phyloP scores from a whole-genome alignment of 768 basidiomycete species.

The Termitomyces sp. region DNA sequence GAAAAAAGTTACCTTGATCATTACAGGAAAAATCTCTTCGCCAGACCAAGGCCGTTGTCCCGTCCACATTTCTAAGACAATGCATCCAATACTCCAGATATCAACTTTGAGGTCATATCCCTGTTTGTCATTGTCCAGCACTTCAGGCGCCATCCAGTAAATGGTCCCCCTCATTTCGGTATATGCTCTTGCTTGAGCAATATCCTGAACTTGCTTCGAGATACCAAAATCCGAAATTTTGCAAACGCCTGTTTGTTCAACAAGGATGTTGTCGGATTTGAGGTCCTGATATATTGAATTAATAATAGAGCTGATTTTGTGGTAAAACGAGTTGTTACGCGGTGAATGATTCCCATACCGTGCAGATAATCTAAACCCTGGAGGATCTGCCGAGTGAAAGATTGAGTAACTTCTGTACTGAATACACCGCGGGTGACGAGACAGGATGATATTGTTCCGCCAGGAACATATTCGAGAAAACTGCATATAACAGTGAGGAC shows the following conservation, averaged over 20 bases:
- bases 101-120: constrained; percentile 95
- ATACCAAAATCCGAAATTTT: constrained; percentile 98
- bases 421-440: constrained; percentile 79
- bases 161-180: constrained; percentile 88
- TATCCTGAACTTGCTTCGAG: constrained; percentile 83
- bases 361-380: constrained; percentile 88
- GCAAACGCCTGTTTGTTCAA: constrained; percentile 80
- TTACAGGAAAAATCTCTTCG: constrained; percentile 69
- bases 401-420: constrained; percentile 79
- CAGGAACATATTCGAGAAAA: constrained; percentile 94
- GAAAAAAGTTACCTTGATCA: constrained; percentile 61
- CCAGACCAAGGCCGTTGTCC: constrained; percentile 86
- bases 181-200: constrained; percentile 51
- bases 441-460: constrained; percentile 84
- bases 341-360: constrained; percentile 77
- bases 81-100: constrained; percentile 94
- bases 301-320: not conserved
- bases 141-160: constrained; percentile 97
- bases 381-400: constrained; percentile 84
- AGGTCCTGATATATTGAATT: constrained; percentile 55
- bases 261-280: constrained; percentile 93
- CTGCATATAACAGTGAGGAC: constrained; percentile 35
- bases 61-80: constrained; percentile 94
- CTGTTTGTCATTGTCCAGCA: constrained; percentile 61
- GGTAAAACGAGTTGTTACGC: constrained; percentile 40